phyloP scores from a whole-genome alignment of 306 rosid species.

The Prinsepia uniflora region DNA sequence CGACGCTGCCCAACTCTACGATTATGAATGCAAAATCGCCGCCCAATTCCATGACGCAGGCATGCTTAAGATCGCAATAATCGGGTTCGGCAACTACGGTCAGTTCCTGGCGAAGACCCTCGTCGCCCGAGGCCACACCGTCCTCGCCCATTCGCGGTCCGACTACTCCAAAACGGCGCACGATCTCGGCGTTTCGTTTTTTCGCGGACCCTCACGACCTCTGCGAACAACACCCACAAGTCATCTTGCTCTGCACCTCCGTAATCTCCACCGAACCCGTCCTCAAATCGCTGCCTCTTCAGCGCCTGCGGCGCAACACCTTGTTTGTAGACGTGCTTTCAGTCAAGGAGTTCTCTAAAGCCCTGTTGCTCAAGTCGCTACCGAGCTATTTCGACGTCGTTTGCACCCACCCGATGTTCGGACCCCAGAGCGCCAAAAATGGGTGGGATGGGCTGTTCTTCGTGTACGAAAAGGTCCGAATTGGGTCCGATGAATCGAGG shows the following conservation, averaged over 20 bases:
- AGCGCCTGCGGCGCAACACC: conserved; percentile 62
- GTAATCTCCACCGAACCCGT: conserved; percentile 54
- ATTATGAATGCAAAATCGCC: conserved; percentile 62
- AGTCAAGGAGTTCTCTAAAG: conserved; percentile 72
- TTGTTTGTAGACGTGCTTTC: conserved; percentile 72
- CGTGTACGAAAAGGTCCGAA: conserved; percentile 62
- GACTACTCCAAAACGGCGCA: conserved; percentile 45
- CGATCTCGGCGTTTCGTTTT: conserved; percentile 45
- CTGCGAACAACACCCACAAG: conserved; percentile 80
- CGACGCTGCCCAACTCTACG: conserved; percentile 71
- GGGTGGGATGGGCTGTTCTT: conserved; percentile 56
- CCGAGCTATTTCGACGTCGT: conserved; percentile 58
- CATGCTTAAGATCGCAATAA: conserved; percentile 57
- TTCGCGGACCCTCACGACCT: conserved; percentile 61
- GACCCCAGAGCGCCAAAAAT: conserved; percentile 53
- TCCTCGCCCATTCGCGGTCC: conserved; percentile 67
- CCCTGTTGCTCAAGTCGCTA: conserved; percentile 36
- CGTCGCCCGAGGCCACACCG: conserved; percentile 67
- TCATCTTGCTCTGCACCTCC: conserved; percentile 63
- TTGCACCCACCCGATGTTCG: conserved; percentile 86
- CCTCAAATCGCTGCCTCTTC: conserved; percentile 57
- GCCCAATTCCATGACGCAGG: conserved; percentile 37
- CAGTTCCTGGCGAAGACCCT: conserved; percentile 67
- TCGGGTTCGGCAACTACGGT: conserved; percentile 81
- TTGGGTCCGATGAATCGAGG: conserved; percentile 47